Base-by-base conservation (phyloP, 2,329 filamentous ascomycete species). In the Trichoderma sp. region DNA sequence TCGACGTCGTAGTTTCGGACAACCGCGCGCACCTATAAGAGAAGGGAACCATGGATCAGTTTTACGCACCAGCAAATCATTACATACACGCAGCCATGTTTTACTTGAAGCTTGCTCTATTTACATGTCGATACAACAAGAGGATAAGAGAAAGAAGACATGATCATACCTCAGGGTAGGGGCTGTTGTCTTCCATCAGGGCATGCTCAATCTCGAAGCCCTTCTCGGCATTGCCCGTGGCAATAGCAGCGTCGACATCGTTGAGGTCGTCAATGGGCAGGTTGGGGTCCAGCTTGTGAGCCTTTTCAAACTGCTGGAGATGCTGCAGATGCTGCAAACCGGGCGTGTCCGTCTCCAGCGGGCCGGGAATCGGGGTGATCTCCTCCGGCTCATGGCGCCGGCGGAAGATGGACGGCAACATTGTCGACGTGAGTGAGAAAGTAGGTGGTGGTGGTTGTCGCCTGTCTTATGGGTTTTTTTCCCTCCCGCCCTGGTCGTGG, bases 1-100 rank as follows among this genome's bases (percentile, higher is more conserved):
- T 90, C 88, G 72, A 89, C 84, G 73, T 91, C 89, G 75, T 85
- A 84, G 75, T 90, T 90, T 70, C 86, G 82, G 21, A 91, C 89
- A 21, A 89, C 86, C 30, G 88, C 86, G 72, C 89, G 86, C 66
- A 90, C 89, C 80, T 89, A 81, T 34, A 49, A 30, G 66, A 67
- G 54, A 13, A 3, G 39, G 39, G 28, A 34, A 34, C 54, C 51
- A 58, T 68, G 49, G 26, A 11, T 67, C 61, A 58, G 54, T 26
- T 43, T 51, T 32, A 26, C 55, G 16, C 16, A 46, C 3, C 37
- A 39, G 18, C 7, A 43, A 46, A 39, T 28, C 30, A n/a, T 30
- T 43, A 34, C 39, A 21, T 24, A 21, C 16, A 24, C 13, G n/a
- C 21, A 26, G 1, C 21, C 3, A 7, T n/a, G 51, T 11, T 54